phyloP scores from a whole-genome alignment of 441 rosid genomes.

The Macaranga tanarius region DNA sequence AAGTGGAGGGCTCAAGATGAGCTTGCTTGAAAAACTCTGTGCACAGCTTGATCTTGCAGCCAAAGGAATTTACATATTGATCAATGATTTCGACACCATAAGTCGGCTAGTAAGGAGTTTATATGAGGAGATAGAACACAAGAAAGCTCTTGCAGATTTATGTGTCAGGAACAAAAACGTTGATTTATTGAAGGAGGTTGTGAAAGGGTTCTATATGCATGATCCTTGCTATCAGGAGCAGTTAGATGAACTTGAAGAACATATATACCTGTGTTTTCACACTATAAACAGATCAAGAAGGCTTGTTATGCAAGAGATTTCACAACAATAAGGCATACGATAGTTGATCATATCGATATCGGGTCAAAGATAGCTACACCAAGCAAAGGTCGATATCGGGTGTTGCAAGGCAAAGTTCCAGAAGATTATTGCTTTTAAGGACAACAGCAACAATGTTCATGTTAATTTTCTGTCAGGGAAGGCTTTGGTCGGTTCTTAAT shows the following conservation, averaged over 20 bases:
- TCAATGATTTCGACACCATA: slow-evolving; percentile 64
- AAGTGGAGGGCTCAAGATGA: slow-evolving; percentile 18
- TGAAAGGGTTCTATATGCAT: slow-evolving; percentile 44
- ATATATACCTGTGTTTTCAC: slow-evolving; percentile 61
- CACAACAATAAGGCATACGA: background rate
- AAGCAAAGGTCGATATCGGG: background rate
- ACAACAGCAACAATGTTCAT: background rate
- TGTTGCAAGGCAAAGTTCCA: background rate
- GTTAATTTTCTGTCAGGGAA: background rate
- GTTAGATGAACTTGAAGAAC: slow-evolving; percentile 70
- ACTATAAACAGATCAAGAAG: slow-evolving; percentile 77
- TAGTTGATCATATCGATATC: background rate
- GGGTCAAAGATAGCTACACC: no score
- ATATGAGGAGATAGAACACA: slow-evolving; percentile 61
- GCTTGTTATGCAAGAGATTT: slow-evolving; percentile 49
- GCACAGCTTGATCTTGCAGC: slow-evolving; percentile 72
- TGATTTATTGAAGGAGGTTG: slow-evolving; percentile 54
- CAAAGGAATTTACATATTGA: slow-evolving; percentile 60
- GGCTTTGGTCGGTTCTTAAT: background rate
- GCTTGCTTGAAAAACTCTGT: slow-evolving; percentile 38
- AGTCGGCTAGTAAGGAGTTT: slow-evolving; percentile 54
- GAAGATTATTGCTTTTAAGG: background rate
- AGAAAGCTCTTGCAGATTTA: slow-evolving; percentile 46
- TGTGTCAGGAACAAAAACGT: slow-evolving; percentile 48
- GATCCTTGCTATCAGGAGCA: slow-evolving; percentile 54